Base-by-base conservation (phyloP, 176 grass and related monocot species). In the Rhipidocladum racemiflorum region DNA sequence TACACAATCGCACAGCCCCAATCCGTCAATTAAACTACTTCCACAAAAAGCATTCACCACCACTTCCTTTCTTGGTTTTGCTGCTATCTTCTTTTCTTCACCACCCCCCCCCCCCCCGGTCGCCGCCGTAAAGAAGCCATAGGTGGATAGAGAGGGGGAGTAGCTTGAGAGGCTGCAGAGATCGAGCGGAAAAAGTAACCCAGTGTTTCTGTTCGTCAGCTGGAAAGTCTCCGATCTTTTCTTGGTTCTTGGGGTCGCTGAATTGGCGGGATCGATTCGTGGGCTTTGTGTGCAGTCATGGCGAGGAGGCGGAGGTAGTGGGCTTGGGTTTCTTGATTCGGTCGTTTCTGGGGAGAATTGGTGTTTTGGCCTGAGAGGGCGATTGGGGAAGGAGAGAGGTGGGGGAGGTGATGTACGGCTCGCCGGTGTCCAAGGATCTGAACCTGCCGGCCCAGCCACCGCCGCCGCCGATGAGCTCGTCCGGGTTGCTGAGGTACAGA, bases 341-440 rank as follows among this genome's bases (percentile, higher is more conserved):
- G 21, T 51, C 39, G 1, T 10, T 16, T 28, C 7, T 13, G 20
- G 32, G 25, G 73, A 73, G 67, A 79, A 88, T 84, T 79, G 54
- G 72, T 55, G 79, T 18, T 64, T 25, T 79, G 54, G 72, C 45
- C 73, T 18, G 0, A n/a, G 16, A 13, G 38, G 25, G 49, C 15
- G 54, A 16, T 36, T 3, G 28, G 65, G 59, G 36, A 28, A 68
- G 64, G 50, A 28, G 70, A 6, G 68, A 35, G 70, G 44, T 36
- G 55, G 42, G 14, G 4, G 56, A 80, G 67, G 74, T 88, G 88
- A 99, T 99, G 96, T 95, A 93, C 88, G 89, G 96, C 82, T 99
- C 96, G 53, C 89, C 90, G 50, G 88, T 77, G 72, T 82, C 85
- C 49, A 99, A 96, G 83, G 97, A 96, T 95, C 97, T 93, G 25